Percentiles rank a stretch among this genome's conserved stretches.
Evolutionary conservation across 2,329 filamentous ascomycete species (phyloP).

Genomic region (Rhynchosporium agropyri): DNA sequence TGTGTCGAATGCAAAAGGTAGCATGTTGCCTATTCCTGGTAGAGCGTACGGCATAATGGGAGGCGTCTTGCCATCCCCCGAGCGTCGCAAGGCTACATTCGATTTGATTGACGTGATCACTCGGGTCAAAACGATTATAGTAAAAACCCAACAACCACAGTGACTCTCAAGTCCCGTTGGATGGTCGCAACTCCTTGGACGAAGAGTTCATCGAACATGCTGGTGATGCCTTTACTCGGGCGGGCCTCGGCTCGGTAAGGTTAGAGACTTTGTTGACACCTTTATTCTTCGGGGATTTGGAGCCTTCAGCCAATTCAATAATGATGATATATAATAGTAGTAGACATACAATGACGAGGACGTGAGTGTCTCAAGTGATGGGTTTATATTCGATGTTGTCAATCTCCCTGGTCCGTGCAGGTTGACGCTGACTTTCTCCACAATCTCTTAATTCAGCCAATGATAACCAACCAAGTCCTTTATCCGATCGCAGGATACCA

Average conservation of each 20-base stretch:
- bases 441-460: background rate
- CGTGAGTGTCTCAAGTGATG: background rate
- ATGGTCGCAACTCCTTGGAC: conserved; percentile 13
- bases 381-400: background rate
- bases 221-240: background rate
- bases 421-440: background rate
- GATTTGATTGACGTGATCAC: conserved; percentile 22
- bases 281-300: background rate
- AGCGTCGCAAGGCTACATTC: conserved; percentile 10
- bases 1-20: conserved; percentile 29
- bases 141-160: background rate
- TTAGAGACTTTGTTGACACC: background rate
- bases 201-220: conserved; percentile 23
- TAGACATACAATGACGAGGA: too few species aligned
- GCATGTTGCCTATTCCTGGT: conserved; percentile 31
- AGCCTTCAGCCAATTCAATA: background rate
- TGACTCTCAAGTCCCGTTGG: conserved; percentile 20
- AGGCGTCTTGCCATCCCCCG: conserved; percentile 19
- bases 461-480: background rate
- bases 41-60: conserved; percentile 30
- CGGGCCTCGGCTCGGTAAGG: background rate
- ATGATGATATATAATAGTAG: too few species aligned
- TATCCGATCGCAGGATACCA: background rate
- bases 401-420: conserved; percentile 3
- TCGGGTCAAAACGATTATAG: conserved; percentile 18